Conservation (phyloP, 306 rosid genomes). For the Datisca glomerata region DNA sequence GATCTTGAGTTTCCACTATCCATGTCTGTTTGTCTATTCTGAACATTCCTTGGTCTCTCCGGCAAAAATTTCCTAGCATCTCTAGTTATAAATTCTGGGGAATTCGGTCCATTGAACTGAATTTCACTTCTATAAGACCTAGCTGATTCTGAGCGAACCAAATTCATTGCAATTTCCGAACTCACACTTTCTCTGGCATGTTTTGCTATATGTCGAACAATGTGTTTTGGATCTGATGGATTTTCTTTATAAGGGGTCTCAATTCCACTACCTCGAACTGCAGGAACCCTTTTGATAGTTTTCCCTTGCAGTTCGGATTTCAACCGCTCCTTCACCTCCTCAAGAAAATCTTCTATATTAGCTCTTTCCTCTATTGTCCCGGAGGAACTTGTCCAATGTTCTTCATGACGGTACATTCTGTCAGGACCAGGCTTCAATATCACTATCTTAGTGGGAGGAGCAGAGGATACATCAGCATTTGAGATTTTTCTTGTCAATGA, state of each 20-base stretch:
- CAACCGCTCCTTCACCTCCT: constrained; percentile 84
- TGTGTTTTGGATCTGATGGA: constrained; percentile 61
- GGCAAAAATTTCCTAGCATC: constrained; percentile 60
- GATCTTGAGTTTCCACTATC: constrained; percentile 33
- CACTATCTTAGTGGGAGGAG: constrained; percentile 67
- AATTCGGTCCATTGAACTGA: constrained; percentile 40
- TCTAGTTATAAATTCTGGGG: constrained; percentile 53
- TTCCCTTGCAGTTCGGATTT: constrained; percentile 72
- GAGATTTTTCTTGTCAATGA: constrained; percentile 58
- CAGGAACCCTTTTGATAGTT: constrained; percentile 35
- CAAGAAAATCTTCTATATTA: constrained; percentile 81
- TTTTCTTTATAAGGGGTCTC: constrained; percentile 68
- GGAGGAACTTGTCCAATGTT: constrained; percentile 46
- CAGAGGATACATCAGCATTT: constrained; percentile 50
- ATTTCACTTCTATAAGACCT: constrained; percentile 54
- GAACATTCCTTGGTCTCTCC: constrained; percentile 49
- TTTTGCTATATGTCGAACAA: constrained; percentile 62
- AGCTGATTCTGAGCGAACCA: constrained; percentile 57
- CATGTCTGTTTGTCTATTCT: constrained; percentile 32
- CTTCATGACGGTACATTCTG: constrained; percentile 42
- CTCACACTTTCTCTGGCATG: constrained; percentile 64
- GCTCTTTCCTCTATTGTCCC: constrained; percentile 43
- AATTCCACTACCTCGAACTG: constrained; percentile 70
- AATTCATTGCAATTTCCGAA: constrained; percentile 44
- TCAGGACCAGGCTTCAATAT: constrained; percentile 89